Conservation (phyloP, 2,329 filamentous ascomycete species). For the Lasiodiplodia hormozganensis region DNA sequence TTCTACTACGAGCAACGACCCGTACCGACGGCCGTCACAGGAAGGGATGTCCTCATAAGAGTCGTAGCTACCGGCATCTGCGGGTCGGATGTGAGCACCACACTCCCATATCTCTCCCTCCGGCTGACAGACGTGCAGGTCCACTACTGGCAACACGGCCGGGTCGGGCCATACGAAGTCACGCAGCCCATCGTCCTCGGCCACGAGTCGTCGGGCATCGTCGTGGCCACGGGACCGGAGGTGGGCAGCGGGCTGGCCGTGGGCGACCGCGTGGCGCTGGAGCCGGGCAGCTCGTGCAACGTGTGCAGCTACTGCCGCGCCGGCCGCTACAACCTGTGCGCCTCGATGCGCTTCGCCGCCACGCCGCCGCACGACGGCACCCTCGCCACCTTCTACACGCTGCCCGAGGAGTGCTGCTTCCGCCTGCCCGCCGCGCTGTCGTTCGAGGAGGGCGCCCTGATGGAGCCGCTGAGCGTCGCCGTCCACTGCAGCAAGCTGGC, state of each 20-base stretch:
- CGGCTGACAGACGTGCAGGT: constrained; percentile 61
- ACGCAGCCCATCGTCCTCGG: constrained; percentile 67
- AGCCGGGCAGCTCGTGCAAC: constrained; percentile 43
- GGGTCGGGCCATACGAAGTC: constrained; percentile 62
- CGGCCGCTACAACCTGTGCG: constrained; percentile 51
- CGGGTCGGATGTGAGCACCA: constrained; percentile 65
- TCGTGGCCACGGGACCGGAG: constrained; percentile 29
- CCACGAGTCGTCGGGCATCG: constrained; percentile 34
- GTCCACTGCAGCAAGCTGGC: constrained; percentile 85
- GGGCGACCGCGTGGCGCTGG: constrained; percentile 33
- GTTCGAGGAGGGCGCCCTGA: constrained; percentile 46
- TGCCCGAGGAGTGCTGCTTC: constrained; percentile 51
- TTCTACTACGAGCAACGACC: constrained; percentile 4
- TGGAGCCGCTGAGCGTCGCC: constrained; percentile 75
- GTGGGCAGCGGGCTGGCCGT: constrained; percentile 34
- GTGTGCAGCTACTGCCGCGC: constrained; percentile 49
- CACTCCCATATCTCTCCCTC: constrained; percentile 72
- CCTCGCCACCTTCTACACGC: constrained; percentile 51
- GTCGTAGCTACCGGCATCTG: constrained; percentile 72
- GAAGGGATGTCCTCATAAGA: constrained; percentile 62
- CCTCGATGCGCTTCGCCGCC: constrained; percentile 50
- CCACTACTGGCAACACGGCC: constrained; percentile 69
- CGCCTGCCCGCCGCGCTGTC: constrained; percentile 49
- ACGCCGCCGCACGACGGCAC: constrained; percentile 53
- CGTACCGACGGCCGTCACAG: neutral